phyloP scores from a whole-genome alignment of 345 rosid species.

The Lenwebbia sp. region DNA sequence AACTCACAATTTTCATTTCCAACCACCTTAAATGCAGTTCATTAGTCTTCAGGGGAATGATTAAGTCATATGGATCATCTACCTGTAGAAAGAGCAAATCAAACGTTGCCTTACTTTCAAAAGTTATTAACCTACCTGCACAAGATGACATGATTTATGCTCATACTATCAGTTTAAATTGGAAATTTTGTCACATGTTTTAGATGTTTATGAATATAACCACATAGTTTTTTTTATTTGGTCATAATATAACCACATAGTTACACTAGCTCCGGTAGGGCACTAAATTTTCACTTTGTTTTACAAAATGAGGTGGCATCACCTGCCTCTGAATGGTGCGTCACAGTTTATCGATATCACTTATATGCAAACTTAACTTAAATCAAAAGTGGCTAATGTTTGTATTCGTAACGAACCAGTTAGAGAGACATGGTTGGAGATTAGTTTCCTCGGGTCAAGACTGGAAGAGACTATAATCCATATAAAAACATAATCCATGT shows the following conservation, averaged over 20 bases:
- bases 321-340: fast-evolving
- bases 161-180: neutral
- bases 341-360: fast-evolving
- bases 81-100: neutral
- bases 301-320: neutral
- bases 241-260: neutral
- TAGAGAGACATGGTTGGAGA: fast-evolving
- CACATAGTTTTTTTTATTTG: too few species aligned
- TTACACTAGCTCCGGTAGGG: neutral
- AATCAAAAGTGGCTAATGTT: neutral
- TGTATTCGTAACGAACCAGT: fast-evolving
- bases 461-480: neutral
- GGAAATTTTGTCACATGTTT: neutral
- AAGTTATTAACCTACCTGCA: neutral
- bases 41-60: neutral
- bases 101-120: neutral
- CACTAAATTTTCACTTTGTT: neutral
- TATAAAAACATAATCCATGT: neutral
- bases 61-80: neutral
- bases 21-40: neutral
- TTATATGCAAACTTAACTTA: neutral
- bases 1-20: fast-evolving
- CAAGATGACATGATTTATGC: neutral
- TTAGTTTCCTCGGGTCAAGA: neutral
- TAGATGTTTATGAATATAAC: neutral